Evolutionary conservation across 306 rosid genomes (phyloP).

Genomic region (Inga leiocalycina): DNA sequence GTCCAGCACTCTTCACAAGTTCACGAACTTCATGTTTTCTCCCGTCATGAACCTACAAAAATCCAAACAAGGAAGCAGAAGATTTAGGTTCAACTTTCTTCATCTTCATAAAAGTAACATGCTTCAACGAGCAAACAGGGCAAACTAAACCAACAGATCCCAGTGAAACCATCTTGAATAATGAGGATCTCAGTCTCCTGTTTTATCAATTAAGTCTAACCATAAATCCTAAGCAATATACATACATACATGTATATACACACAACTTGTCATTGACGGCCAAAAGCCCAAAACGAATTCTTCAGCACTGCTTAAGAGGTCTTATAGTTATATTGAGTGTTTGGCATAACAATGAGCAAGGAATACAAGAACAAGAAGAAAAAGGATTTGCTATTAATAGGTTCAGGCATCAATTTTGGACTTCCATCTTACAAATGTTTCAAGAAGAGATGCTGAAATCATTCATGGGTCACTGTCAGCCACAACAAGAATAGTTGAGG

Average conservation of each 20-base stretch:
- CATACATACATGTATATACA: neutral
- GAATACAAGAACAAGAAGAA: slow-evolving; percentile 3
- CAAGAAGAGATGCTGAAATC: slow-evolving; percentile 8
- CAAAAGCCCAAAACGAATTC: neutral
- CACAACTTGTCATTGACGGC: slow-evolving; percentile 12
- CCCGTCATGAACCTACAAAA: slow-evolving; percentile 89
- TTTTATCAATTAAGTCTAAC: slow-evolving; percentile 12
- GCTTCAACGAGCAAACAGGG: slow-evolving; percentile 22
- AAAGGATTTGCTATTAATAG: slow-evolving; percentile 17
- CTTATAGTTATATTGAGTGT: slow-evolving; percentile 1
- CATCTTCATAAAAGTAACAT: neutral
- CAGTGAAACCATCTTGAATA: slow-evolving; percentile 15
- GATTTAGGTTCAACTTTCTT: slow-evolving; percentile 21
- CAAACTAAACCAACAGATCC: slow-evolving; percentile 22
- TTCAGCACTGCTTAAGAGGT: neutral
- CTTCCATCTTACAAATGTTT: slow-evolving; percentile 18
- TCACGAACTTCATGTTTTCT: slow-evolving; percentile 98
- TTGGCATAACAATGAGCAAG: slow-evolving; percentile 1
- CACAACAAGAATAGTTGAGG: neutral
- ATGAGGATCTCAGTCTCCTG: neutral
- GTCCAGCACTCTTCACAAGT: slow-evolving; percentile 87
- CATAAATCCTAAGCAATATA: slow-evolving; percentile 11
- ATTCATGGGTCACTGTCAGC: slow-evolving; percentile 1
- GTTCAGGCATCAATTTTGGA: neutral
- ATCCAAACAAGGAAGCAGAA: slow-evolving; percentile 36